A percentile compares a stretch with the other conserved stretches of the same genome.
phyloP scores from a whole-genome alignment of 2,329 filamentous ascomycete species.

The Amylocarpus encephaloides region DNA sequence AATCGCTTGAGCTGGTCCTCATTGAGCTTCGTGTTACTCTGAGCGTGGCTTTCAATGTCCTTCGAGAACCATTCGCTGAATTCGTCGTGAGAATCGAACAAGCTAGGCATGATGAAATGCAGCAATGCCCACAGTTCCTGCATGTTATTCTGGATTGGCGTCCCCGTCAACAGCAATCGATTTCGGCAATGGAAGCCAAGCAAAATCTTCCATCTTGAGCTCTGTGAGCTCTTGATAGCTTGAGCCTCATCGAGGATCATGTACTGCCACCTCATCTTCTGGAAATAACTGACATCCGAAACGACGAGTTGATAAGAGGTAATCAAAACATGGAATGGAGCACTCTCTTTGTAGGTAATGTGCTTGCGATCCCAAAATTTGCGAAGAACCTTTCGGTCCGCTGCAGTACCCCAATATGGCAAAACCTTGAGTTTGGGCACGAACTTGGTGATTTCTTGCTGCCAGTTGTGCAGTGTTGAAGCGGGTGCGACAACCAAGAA shows the following conservation, averaged over 20 bases:
- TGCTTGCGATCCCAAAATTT: slow-evolving; percentile 99
- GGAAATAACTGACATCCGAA: slow-evolving; percentile 92
- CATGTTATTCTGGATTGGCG: slow-evolving; percentile 99
- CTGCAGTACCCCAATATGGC: slow-evolving; percentile 94
- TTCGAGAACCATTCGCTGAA: slow-evolving; percentile 94
- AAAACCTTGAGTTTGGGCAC: slow-evolving; percentile 92
- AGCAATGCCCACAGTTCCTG: slow-evolving; percentile 95
- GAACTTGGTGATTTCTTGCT: slow-evolving; percentile 94
- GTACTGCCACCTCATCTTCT: slow-evolving; percentile 99
- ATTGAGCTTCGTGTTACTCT: slow-evolving; percentile 99
- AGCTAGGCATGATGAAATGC: slow-evolving; percentile 99
- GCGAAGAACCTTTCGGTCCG: slow-evolving; percentile 88
- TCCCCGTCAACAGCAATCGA: slow-evolving; percentile 86
- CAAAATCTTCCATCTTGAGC: slow-evolving; percentile 93
- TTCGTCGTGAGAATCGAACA: slow-evolving; percentile 91
- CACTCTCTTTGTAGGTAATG: slow-evolving; percentile 87
- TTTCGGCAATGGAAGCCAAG: slow-evolving; percentile 94
- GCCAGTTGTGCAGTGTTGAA: slow-evolving; percentile 97
- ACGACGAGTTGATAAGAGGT: slow-evolving; percentile 98
- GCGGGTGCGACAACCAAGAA: slow-evolving; percentile 95
- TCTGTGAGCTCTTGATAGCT: slow-evolving; percentile 96
- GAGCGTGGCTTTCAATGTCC: slow-evolving; percentile 95
- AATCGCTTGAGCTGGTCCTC: slow-evolving; percentile 94
- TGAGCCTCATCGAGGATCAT: slow-evolving; percentile 99
- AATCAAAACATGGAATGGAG: slow-evolving; percentile 90